These are phyloP conservation scores for Torulaspora franciscae DNA, from an alignment of 805 yeast genomes.

Conservation along the genomic window DNA sequence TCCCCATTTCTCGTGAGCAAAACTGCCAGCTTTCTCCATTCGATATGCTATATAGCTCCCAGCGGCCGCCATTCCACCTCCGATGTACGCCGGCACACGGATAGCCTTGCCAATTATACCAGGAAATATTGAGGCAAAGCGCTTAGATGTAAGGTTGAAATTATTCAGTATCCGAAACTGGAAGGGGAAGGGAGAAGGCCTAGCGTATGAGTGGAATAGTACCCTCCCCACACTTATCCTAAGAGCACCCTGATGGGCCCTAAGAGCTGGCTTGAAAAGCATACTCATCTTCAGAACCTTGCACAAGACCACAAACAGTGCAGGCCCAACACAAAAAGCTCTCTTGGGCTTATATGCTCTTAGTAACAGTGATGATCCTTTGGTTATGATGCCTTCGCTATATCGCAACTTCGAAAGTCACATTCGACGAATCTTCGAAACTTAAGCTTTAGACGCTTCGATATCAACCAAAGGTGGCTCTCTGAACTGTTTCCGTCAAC, in stretches of 20 bases:
- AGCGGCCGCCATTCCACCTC: slow-evolving; percentile 91
- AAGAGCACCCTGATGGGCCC: slow-evolving; percentile 5
- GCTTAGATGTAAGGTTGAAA: slow-evolving; percentile 18
- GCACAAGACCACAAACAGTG: neutral
- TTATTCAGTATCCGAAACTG: slow-evolving; percentile 16
- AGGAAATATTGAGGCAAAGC: slow-evolving; percentile 40
- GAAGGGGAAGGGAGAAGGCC: slow-evolving; percentile 20
- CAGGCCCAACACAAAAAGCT: neutral
- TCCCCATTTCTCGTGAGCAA: slow-evolving; percentile 61
- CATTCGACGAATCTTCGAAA: neutral
- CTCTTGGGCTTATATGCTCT: neutral
- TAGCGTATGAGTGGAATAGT: slow-evolving; percentile 20
- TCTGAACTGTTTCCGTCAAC: no score
- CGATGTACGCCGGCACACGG: slow-evolving; percentile 73
- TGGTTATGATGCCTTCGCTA: neutral
- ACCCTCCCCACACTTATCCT: neutral
- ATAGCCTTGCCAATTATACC: slow-evolving; percentile 51
- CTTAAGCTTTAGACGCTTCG: neutral
- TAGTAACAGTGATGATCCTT: neutral
- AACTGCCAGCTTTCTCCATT: slow-evolving; percentile 77
- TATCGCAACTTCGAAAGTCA: neutral
- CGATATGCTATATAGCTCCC: slow-evolving; percentile 90
- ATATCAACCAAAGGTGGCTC: neutral
- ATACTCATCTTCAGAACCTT: neutral
- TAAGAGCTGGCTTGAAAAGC: slow-evolving; percentile 1